phyloP scores from a whole-genome alignment of 129 eudicot species.

The Flaveria sonorensis region DNA sequence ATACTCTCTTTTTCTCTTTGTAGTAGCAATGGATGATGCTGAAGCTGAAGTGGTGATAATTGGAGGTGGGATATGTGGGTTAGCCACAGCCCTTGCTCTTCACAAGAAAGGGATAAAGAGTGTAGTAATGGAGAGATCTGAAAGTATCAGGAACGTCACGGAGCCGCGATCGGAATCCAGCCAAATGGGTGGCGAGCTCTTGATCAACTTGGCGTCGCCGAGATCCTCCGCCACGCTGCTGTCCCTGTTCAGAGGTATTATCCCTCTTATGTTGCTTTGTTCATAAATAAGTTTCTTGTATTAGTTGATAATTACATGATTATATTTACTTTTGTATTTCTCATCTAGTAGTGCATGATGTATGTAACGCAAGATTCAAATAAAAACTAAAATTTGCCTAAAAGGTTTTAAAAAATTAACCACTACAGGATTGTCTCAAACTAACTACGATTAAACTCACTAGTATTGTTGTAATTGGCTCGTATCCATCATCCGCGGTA shows the following conservation, averaged over 20 bases:
- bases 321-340: no score
- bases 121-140: conserved; percentile 49
- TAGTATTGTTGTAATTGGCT: no score
- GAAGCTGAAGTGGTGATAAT: conserved; percentile 51
- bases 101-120: conserved; percentile 53
- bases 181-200: conserved; percentile 66
- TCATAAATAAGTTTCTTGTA: neutral
- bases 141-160: conserved; percentile 38
- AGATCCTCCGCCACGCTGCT: conserved; percentile 40
- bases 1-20: neutral
- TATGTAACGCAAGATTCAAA: no score
- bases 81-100: conserved; percentile 62
- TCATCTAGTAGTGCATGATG: no score
- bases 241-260: conserved; percentile 30
- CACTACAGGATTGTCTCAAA: no score
- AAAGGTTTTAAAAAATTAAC: no score
- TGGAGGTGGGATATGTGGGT: conserved; percentile 62
- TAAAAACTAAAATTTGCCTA: no score
- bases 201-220: conserved; percentile 50
- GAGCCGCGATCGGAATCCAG: conserved; percentile 42
- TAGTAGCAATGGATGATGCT: neutral
- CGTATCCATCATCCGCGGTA: no score
- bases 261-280: neutral
- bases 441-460: no score
- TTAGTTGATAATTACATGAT: no score